Evolutionary conservation across 169 alveolate genomes (phyloP), one percentile per base, ranked within the genome.

Genomic region (Cryptosporidium bovis): DNA sequence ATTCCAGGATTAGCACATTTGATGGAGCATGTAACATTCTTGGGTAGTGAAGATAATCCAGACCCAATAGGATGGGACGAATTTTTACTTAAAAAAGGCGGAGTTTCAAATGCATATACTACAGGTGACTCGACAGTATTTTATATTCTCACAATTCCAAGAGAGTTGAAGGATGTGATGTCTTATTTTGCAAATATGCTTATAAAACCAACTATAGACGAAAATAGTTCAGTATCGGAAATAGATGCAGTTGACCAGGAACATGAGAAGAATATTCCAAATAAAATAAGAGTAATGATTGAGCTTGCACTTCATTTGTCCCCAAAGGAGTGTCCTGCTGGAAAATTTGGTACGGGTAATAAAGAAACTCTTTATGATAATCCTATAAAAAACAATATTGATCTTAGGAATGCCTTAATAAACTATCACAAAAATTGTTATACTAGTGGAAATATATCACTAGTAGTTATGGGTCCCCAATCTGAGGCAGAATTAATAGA

Each of bases 161-260:
- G n/a, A 24, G 71, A 77, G 29, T 27, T 77, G 20, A 53, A 77
- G 6, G 33, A 56, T 3, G 33, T 77, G 31, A 27, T 62, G 51
- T 20, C 33, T 16, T 77, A 77, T 24, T 77, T 77, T 48, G 64
- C 77, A 13, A 77, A 56, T 2, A 77, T 77, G 87, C 46, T 77
- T 27, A 51, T 46, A 1, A 44, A 20, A 18, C 87, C 87, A 18
- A 66, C 56, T 5, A 77, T 77, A 15, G 87, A 77, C 36, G 87
- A 77, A 77, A 77, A 56, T 16, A 77, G 65, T 40, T 56, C 71
- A 4, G 50, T 62, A 13, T 56, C 87, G 40, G 87, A 77, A 40
- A 77, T 77, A 8, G 71, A 77, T 62, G 87, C 87, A 36, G 87
- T 77, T 27, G 56, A 77, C 24, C 87, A 77, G 36, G 87, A 77